phyloP scores from a whole-genome alignment of 768 basidiomycete species.

The Leccinum variicolor region DNA sequence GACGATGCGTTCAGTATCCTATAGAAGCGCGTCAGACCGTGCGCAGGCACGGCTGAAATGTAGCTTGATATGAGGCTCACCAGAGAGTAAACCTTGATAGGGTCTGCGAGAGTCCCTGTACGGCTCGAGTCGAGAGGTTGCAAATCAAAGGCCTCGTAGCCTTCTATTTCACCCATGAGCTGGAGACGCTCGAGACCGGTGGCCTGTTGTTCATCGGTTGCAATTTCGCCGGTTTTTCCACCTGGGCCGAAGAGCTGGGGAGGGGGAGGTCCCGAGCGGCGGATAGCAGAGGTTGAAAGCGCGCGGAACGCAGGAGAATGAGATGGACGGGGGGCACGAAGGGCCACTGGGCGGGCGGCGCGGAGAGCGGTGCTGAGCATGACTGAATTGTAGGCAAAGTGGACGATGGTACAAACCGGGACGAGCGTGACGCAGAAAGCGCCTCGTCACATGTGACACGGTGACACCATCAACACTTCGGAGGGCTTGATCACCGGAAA shows the following conservation, averaged over 20 bases:
- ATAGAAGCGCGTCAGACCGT: background rate
- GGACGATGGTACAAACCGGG: conserved; percentile 27
- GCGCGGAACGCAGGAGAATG: conserved; percentile 42
- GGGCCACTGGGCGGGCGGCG: conserved; percentile 24
- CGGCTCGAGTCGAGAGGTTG: conserved; percentile 80
- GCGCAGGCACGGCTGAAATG: background rate
- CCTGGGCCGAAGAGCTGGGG: conserved; percentile 72
- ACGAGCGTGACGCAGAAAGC: conserved; percentile 23
- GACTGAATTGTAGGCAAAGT: conserved; percentile 1
- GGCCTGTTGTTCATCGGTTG: conserved; percentile 85
- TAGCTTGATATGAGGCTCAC: conserved; percentile 45
- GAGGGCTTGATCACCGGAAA: too few relatives aligned
- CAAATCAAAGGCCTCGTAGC: conserved; percentile 86
- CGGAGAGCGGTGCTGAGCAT: conserved; percentile 30
- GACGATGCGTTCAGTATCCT: conserved; percentile 82
- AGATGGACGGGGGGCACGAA: conserved; percentile 17
- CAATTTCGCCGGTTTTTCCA: conserved; percentile 68
- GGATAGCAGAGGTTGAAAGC: conserved; percentile 55
- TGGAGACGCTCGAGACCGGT: conserved; percentile 98
- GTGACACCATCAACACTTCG: conserved; percentile 1
- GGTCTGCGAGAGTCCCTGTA: conserved; percentile 83
- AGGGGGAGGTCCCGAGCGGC: conserved; percentile 55
- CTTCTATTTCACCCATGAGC: conserved; percentile 83
- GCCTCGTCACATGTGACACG: conserved; percentile 23
- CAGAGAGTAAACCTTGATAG: conserved; percentile 82